phyloP scores from a whole-genome alignment of 257 asterid genomes.

The Capsicum pubescens region DNA sequence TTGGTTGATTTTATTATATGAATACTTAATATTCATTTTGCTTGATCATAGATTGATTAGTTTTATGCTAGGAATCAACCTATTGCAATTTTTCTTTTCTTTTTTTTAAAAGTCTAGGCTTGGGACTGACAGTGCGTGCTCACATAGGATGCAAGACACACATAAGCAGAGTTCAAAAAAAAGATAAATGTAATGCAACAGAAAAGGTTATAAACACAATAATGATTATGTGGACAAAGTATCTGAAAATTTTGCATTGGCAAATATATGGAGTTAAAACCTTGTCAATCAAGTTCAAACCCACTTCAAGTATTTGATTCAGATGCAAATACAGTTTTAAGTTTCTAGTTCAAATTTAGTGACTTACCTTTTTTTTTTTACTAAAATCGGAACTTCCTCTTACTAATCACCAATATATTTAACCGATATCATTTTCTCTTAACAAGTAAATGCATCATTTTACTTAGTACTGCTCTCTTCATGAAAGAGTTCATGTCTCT shows the following conservation, averaged over 20 bases:
- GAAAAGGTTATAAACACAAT: neutral
- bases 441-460: neutral
- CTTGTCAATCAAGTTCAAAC: constrained; percentile 6
- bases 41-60: neutral
- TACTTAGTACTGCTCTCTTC: neutral
- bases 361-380: neutral
- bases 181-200: neutral
- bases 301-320: neutral
- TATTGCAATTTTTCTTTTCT: neutral
- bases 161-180: neutral
- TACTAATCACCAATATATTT: neutral
- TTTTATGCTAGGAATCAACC: neutral
- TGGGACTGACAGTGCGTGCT: neutral
- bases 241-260: neutral
- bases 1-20: neutral
- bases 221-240: neutral
- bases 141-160: neutral
- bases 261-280: constrained; percentile 8
- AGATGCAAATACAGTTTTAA: neutral
- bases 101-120: neutral
- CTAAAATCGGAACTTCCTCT: neutral
- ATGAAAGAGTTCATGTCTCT: neutral
- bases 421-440: neutral
- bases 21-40: neutral
- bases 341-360: neutral